Evolutionary conservation across 1,284 basidiomycete genomes (phyloP).

Genomic region (Coniferiporia sulphurascens): DNA sequence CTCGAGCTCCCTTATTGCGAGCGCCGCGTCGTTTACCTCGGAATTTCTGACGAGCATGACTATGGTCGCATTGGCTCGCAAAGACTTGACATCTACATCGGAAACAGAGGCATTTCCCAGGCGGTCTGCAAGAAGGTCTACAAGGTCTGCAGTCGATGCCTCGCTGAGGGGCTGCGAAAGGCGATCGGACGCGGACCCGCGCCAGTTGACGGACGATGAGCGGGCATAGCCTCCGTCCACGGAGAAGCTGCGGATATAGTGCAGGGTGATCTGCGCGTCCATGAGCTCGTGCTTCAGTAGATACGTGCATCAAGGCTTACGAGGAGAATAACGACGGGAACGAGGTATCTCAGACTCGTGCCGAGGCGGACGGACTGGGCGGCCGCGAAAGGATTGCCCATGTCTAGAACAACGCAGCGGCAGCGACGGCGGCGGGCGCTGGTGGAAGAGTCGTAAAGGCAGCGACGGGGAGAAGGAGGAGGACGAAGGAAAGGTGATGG

Average conservation of each 20-base stretch:
- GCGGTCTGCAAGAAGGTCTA: constrained; percentile 15
- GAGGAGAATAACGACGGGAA: constrained; percentile 15
- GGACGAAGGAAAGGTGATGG: background rate
- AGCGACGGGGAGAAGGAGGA: background rate
- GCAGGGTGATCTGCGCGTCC: constrained; percentile 11
- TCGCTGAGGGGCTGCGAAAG: constrained; percentile 12
- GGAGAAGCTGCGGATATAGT: constrained; percentile 17
- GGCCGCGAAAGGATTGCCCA: constrained; percentile 13
- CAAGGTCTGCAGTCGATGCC: constrained; percentile 15
- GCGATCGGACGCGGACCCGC: background rate
- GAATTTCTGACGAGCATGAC: constrained; percentile 19
- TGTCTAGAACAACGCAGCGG: background rate
- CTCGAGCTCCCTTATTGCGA: constrained; percentile 45
- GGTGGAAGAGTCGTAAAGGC: background rate
- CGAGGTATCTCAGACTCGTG: constrained; percentile 10
- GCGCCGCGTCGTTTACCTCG: constrained; percentile 17
- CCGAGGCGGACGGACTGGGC: constrained; percentile 16
- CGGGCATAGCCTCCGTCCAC: constrained; percentile 6
- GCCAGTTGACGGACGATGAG: constrained; percentile 4
- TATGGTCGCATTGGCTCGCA: constrained; percentile 16
- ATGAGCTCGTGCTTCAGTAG: background rate
- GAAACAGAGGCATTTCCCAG: constrained; percentile 12
- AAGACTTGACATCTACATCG: background rate
- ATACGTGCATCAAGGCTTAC: background rate
- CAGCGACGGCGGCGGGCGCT: background rate